Conservation (phyloP, 805 yeast genomes). For the Lipomyces starkeyi region DNA sequence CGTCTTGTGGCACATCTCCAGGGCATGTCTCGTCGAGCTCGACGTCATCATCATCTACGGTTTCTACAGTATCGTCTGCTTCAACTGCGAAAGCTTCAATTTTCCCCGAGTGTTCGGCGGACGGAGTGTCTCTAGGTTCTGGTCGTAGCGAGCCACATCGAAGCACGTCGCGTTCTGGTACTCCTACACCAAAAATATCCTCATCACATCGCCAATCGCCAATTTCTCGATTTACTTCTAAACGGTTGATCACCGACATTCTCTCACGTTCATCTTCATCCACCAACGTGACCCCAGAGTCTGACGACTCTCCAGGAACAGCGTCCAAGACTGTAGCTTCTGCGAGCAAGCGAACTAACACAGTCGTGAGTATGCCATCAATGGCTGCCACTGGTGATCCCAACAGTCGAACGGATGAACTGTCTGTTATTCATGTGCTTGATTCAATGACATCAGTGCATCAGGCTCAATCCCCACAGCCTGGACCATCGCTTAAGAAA, state of each 20-base stretch:
- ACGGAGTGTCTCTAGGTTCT: not conserved
- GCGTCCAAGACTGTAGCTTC: constrained; percentile 6
- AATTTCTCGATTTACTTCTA: constrained; percentile 4
- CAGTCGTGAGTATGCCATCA: constrained; percentile 5
- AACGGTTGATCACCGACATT: constrained; percentile 1
- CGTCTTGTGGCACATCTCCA: not conserved
- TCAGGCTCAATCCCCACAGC: not conserved
- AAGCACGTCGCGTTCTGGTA: not conserved
- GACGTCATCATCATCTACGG: constrained; percentile 14
- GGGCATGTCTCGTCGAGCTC: constrained; percentile 21
- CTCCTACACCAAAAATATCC: not conserved
- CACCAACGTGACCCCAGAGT: not conserved
- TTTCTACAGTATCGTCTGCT: constrained; percentile 8
- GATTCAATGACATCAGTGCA: not conserved
- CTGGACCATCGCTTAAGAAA: constrained; percentile 9
- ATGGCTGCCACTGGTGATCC: constrained; percentile 9
- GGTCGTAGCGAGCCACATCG: not conserved
- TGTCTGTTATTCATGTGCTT: constrained; percentile 16
- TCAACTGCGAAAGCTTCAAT: not conserved
- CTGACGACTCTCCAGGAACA: not conserved
- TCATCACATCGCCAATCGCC: constrained; percentile 8
- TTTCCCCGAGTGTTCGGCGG: not conserved
- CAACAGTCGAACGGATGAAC: constrained; percentile 15
- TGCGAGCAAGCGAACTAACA: not conserved
- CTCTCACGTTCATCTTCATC: constrained; percentile 5